Percentiles rank a stretch among this genome's conserved stretches.
These are phyloP conservation scores for Scalesia atractyloides DNA, from an alignment of 129 eudicot genomes.

Conservation along the genomic window DNA sequence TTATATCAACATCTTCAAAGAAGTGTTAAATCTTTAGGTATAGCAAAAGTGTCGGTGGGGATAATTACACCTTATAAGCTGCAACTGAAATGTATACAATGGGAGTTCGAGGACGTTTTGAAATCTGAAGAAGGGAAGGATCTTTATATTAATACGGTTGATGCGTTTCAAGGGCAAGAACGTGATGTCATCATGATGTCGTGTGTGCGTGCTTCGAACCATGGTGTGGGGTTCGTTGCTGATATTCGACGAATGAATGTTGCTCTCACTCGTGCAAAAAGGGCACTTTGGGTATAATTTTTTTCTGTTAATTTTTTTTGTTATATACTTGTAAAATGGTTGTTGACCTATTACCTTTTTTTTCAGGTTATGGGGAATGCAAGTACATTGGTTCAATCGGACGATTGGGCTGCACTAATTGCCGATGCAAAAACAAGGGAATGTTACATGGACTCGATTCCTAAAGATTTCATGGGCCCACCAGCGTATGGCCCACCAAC, in stretches of 20 bases:
- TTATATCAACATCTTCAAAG: constrained; percentile 93
- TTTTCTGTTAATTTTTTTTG: background rate
- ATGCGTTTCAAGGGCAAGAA: constrained; percentile 99
- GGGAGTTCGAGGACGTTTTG: constrained; percentile 84
- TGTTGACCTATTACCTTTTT: background rate
- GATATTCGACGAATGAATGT: constrained; percentile 98
- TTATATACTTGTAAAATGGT: background rate
- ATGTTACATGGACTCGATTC: constrained; percentile 81
- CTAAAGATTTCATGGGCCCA: constrained; percentile 69
- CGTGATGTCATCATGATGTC: constrained; percentile 99
- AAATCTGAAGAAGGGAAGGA: constrained; percentile 86
- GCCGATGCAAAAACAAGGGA: constrained; percentile 81
- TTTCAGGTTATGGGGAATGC: constrained; percentile 98
- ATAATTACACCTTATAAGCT: constrained; percentile 94
- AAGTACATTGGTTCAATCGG: constrained; percentile 71
- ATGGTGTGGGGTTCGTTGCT: constrained; percentile 97
- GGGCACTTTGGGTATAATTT: constrained; percentile 80
- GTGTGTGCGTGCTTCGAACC: constrained; percentile 93
- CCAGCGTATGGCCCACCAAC: constrained; percentile 31
- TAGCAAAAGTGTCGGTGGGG: constrained; percentile 81
- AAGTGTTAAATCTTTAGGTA: constrained; percentile 55
- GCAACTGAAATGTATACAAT: constrained; percentile 88
- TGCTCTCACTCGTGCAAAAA: constrained; percentile 90
- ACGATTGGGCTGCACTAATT: constrained; percentile 95
- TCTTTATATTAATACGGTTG: constrained; percentile 89